These are phyloP conservation scores for Hsuehochloa calcarea DNA, from an alignment of 176 grass and related monocot species.

Conservation along the genomic window DNA sequence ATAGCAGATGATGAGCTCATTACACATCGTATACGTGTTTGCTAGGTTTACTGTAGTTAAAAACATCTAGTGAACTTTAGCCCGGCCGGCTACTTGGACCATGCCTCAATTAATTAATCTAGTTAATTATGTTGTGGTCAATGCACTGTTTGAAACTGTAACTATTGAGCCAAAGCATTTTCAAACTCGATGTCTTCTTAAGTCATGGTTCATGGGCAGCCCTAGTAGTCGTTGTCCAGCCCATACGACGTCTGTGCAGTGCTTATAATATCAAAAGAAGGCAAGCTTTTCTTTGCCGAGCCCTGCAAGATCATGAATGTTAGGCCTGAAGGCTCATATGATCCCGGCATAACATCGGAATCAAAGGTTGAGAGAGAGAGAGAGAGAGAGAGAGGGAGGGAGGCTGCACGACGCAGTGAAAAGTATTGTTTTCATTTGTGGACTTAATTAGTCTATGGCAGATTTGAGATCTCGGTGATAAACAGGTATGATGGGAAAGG, in stretches of 20 bases:
- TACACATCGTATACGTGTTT: constrained; percentile 7
- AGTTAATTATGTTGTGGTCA: constrained; percentile 26
- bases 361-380: background rate
- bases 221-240: constrained; percentile 25
- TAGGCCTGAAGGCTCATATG: constrained; percentile 40
- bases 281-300: too few species aligned
- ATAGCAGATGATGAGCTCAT: constrained; percentile 7
- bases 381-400: too few species aligned
- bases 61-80: constrained; percentile 15
- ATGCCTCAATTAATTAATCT: background rate
- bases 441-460: constrained; percentile 39
- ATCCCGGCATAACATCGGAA: constrained; percentile 5
- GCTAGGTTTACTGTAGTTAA: background rate
- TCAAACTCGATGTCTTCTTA: constrained; percentile 30
- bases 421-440: background rate
- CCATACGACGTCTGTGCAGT: constrained; percentile 33
- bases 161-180: constrained; percentile 6
- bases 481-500: constrained; percentile 1
- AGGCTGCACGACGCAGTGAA: background rate
- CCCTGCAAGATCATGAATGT: constrained; percentile 1
- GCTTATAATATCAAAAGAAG: constrained; percentile 14
- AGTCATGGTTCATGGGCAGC: constrained; percentile 33
- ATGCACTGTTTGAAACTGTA: constrained; percentile 45
- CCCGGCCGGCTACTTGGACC: constrained; percentile 34
- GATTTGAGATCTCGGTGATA: constrained; percentile 37